A percentile compares a stretch with the other conserved stretches of the same genome.
Evolutionary conservation across 257 asterid species (phyloP).

Genomic region (Datura wrightii): DNA sequence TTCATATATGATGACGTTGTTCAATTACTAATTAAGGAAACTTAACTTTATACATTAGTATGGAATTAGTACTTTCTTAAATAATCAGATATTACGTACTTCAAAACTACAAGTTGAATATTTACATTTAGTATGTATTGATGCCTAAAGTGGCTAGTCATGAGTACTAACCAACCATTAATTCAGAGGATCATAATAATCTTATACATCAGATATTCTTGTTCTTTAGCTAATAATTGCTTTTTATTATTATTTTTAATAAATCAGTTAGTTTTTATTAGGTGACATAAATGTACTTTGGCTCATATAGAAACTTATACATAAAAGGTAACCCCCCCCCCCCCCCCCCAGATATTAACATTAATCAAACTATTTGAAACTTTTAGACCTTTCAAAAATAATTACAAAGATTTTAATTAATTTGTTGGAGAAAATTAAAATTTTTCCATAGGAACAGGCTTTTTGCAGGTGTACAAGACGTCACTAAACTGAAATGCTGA

Average conservation of each 20-base stretch:
- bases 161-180: not conserved
- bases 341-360: not conserved
- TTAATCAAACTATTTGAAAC: not conserved
- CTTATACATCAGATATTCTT: not conserved
- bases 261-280: not conserved
- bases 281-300: constrained; percentile 17
- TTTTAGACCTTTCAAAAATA: not conserved
- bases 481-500: constrained; percentile 43
- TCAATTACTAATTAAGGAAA: not conserved
- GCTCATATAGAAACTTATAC: not conserved
- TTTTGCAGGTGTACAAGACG: constrained; percentile 39
- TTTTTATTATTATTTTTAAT: not conserved
- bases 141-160: not conserved
- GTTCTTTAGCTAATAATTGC: no score
- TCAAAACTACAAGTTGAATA: not conserved
- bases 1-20: constrained; percentile 3
- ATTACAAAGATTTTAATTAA: not conserved
- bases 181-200: not conserved
- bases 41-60: no score
- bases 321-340: not conserved
- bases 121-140: not conserved
- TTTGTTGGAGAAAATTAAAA: not conserved
- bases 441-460: constrained; percentile 29
- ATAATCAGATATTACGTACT: not conserved
- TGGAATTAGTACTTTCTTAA: not conserved